Percentiles rank a stretch among this genome's conserved stretches.
Evolutionary conservation across 768 basidiomycete species (phyloP).

Genomic region (Dioszegia hungarica): DNA sequence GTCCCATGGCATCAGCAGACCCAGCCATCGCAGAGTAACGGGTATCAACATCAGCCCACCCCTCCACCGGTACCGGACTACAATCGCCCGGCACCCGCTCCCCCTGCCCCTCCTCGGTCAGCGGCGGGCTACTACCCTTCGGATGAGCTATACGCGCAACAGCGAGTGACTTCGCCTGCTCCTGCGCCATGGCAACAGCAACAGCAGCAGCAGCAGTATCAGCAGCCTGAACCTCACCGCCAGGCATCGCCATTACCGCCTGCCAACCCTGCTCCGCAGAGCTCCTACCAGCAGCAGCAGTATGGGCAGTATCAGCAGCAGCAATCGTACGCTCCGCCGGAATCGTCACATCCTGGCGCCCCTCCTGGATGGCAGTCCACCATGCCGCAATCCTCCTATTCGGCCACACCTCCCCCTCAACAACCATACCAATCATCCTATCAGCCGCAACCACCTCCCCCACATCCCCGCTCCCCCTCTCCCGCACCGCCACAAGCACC

Average conservation of each 20-base stretch:
- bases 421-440: neutral
- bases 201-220: constrained; percentile 8
- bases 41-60: neutral
- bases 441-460: constrained; percentile 10
- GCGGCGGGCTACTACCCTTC: constrained; percentile 40
- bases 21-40: constrained; percentile 12
- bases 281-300: neutral
- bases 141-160: constrained; percentile 36
- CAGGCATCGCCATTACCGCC: neutral
- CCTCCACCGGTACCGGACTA: constrained; percentile 21
- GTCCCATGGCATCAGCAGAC: constrained; percentile 46
- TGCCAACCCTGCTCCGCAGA: neutral
- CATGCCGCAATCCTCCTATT: constrained; percentile 4
- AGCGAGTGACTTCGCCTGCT: constrained; percentile 4
- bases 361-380: constrained; percentile 12
- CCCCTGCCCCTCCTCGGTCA: constrained; percentile 24
- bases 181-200: constrained; percentile 13
- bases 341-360: neutral
- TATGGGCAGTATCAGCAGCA: constrained; percentile 3
- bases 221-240: neutral
- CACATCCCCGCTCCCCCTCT: neutral
- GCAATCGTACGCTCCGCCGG: neutral
- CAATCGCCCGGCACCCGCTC: constrained; percentile 16
- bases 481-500: neutral
- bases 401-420: constrained; percentile 2